Base-by-base conservation (phyloP, 208 protist genomes). In the Leishmania gerbilli region DNA sequence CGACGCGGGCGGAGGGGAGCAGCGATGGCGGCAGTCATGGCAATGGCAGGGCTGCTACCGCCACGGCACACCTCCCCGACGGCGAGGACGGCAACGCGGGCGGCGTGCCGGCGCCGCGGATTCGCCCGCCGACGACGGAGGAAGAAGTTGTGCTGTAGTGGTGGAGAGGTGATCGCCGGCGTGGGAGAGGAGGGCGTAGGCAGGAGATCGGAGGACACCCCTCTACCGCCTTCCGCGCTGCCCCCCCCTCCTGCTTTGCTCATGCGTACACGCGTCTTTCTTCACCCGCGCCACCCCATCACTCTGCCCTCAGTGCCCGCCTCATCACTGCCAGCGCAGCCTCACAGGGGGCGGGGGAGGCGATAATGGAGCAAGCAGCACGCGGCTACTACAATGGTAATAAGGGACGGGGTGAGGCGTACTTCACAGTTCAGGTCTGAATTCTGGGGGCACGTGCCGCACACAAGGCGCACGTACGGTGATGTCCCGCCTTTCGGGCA, bases 91-190 rank as follows among this genome's bases (percentile, higher is more conserved):
- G 40, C 40, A 47, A 80, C 21, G 40, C 51, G 6, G 60, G 21
- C 42, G 68, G 56, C 49, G 62, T 78, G 9, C 78, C 65, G 1
- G 76, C 72, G 6, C 83, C 88, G 5, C 84, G 86, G 9, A 79
- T 92, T 31, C 86, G 76, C 0, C 37, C 67, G 24, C 67, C 76
- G 2, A 79, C 19, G 37, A 85, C 77, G 1, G 88, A 91, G 53
- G 88, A 93, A 51, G 90, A 93, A 76, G 60, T 93, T 17, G 37
- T 79, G 27, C 79, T 93, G 21, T 93, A 77, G 56, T 45, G 17
- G 72, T 1, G 58, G 4, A 37, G n/a, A 56, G 47, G 47, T 4
- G 47, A 40, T 17, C 8, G 45, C 5, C 53, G 40, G 42, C 21
- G 47, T 37, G 47, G n/a, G 47, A 64, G 17, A 21, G 15, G 71